These are phyloP conservation scores for Haemoproteus tartakovskyi DNA, from an alignment of 169 alveolate species.

Conservation along the genomic window DNA sequence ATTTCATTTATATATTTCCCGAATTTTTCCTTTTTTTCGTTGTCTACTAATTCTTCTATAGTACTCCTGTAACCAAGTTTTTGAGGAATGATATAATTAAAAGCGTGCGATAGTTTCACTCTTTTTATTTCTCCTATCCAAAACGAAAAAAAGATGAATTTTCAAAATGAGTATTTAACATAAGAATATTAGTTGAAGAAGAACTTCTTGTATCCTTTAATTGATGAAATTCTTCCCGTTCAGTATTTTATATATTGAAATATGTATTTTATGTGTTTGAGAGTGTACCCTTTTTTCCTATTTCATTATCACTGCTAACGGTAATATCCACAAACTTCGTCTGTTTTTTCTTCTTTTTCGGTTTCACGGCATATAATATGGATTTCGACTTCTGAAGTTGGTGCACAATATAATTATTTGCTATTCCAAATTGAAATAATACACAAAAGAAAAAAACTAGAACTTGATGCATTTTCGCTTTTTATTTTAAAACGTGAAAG, in stretches of 20 bases:
- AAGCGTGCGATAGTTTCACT: conserved; percentile 63
- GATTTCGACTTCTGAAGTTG: conserved; percentile 2
- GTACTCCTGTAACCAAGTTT: conserved; percentile 61
- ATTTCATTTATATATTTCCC: conserved; percentile 56
- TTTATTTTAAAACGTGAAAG: too few relatives aligned
- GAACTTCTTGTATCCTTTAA: too few relatives aligned
- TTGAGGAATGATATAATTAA: conserved; percentile 63
- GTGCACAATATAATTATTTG: conserved; percentile 27
- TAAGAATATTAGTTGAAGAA: too few relatives aligned
- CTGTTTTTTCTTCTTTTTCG: conserved; percentile 43
- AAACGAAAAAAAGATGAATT: background rate
- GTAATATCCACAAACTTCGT: conserved; percentile 39
- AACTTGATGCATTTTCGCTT: too few relatives aligned
- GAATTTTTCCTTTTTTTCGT: conserved; percentile 45
- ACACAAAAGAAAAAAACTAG: too few relatives aligned
- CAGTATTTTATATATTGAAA: too few relatives aligned
- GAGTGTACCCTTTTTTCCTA: conserved; percentile 54
- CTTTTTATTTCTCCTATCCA: conserved; percentile 46
- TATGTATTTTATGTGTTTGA: background rate
- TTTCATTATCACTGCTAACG: conserved; percentile 60
- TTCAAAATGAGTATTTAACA: too few relatives aligned
- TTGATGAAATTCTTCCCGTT: too few relatives aligned
- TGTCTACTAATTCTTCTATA: conserved; percentile 48
- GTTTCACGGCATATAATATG: conserved; percentile 30
- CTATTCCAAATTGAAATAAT: too few relatives aligned